Percentiles rank a stretch among this genome's conserved stretches.
Evolutionary conservation across 23 red algal species (phyloP).

Genomic region (Cyanidiococcus yangmingshanensis): DNA sequence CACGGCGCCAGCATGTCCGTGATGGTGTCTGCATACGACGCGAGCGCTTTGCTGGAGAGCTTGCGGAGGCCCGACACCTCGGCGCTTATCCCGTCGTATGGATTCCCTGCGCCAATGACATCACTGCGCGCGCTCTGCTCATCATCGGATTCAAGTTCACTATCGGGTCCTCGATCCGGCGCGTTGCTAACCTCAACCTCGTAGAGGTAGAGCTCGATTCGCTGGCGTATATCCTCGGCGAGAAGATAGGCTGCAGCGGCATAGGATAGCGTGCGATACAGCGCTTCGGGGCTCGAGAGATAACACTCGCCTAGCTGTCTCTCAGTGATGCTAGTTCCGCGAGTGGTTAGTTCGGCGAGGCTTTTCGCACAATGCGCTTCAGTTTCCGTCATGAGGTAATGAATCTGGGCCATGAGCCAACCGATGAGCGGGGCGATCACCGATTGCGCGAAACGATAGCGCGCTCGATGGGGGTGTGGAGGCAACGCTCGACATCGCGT

Average conservation of each 20-base stretch:
- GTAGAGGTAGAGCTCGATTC: slow-evolving; percentile 4
- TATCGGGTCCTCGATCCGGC: neutral
- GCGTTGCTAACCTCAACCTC: neutral
- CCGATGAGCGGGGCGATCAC: slow-evolving; percentile 11
- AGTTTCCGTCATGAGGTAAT: neutral
- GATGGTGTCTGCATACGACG: slow-evolving; percentile 8
- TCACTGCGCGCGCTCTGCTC: slow-evolving; percentile 12
- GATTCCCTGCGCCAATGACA: neutral
- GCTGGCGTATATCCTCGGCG: slow-evolving; percentile 15
- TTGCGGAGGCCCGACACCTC: neutral
- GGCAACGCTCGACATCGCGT: slow-evolving; percentile 5
- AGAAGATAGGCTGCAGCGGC: slow-evolving; percentile 5
- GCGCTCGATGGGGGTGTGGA: neutral
- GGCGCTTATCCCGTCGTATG: neutral
- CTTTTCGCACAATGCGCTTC: slow-evolving; percentile 10
- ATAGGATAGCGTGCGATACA: slow-evolving; percentile 6
- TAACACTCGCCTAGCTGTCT: neutral
- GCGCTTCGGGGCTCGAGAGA: neutral
- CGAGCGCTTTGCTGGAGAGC: slow-evolving; percentile 9
- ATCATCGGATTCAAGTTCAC: neutral
- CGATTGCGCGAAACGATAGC: slow-evolving; percentile 12
- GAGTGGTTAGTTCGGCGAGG: neutral
- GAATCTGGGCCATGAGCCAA: slow-evolving; percentile 6
- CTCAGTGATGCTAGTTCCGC: neutral
- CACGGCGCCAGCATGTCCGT: slow-evolving; percentile 1